phyloP scores from a whole-genome alignment of 495 filamentous ascomycete species.

The Extremus antarcticus region DNA sequence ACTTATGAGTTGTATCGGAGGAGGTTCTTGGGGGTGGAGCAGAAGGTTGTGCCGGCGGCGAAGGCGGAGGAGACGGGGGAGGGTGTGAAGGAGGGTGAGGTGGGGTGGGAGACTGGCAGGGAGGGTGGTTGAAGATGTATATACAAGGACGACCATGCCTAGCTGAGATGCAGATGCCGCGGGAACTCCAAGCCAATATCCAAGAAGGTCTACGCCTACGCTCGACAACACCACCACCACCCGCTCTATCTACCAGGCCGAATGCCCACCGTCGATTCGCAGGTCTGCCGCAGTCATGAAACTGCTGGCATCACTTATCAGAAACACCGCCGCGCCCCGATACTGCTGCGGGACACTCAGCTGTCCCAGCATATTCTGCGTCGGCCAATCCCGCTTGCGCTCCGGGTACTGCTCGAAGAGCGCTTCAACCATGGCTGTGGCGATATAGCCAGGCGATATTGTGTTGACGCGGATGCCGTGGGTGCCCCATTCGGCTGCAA shows the following conservation, averaged over 20 bases:
- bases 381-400: slow-evolving; percentile 64
- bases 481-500: slow-evolving; percentile 79
- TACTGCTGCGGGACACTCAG: slow-evolving; percentile 75
- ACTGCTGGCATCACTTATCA: slow-evolving; percentile 74
- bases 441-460: slow-evolving; percentile 88
- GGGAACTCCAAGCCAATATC: not conserved
- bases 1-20: slow-evolving; percentile 7
- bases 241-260: slow-evolving; percentile 23
- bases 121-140: not conserved
- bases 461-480: slow-evolving; percentile 91
- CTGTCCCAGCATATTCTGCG: slow-evolving; percentile 78
- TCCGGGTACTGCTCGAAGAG: slow-evolving; percentile 69
- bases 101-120: not conserved
- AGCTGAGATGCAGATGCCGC: not conserved
- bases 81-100: not conserved
- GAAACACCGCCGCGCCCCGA: slow-evolving; percentile 46
- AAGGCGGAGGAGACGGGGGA: not conserved
- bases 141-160: not conserved
- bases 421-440: slow-evolving; percentile 79
- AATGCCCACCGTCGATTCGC: slow-evolving; percentile 31
- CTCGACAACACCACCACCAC: not conserved
- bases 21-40: slow-evolving; percentile 8
- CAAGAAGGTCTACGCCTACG: not conserved
- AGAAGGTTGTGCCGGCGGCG: not conserved
- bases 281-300: slow-evolving; percentile 52